phyloP scores from a whole-genome alignment of 352 stramenopile genomes.

The Globisporangium sylvaticum region DNA sequence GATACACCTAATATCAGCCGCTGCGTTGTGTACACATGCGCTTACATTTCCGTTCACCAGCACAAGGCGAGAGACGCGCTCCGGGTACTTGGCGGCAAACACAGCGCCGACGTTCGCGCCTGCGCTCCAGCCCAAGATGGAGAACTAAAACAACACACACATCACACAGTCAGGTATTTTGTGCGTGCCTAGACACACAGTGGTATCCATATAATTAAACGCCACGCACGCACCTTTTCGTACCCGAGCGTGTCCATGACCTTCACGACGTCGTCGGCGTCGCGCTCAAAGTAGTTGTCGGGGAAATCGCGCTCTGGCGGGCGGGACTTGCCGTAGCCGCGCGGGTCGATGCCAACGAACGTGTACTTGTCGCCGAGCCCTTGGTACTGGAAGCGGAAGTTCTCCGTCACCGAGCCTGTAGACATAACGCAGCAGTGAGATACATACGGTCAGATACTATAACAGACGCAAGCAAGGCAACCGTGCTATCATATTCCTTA shows the following conservation, averaged over 20 bases:
- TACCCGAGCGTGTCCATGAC: constrained; percentile 55
- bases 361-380: constrained; percentile 44
- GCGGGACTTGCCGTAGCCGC: constrained; percentile 48
- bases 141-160: constrained; percentile 36
- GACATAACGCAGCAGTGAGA: neutral
- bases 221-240: constrained; percentile 31
- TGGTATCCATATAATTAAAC: neutral
- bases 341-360: constrained; percentile 65
- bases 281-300: constrained; percentile 53
- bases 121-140: constrained; percentile 70
- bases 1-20: too few species aligned
- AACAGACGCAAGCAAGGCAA: neutral
- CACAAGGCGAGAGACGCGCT: constrained; percentile 65
- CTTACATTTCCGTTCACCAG: constrained; percentile 80
- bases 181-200: neutral
- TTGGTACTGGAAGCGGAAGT: constrained; percentile 63
- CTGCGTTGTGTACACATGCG: too few species aligned
- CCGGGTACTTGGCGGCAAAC: constrained; percentile 60
- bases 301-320: constrained; percentile 46
- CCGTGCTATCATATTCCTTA: constrained; percentile 5
- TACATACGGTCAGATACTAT: neutral
- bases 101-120: constrained; percentile 73
- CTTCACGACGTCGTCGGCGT: constrained; percentile 66
- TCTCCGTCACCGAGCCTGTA: constrained; percentile 40
- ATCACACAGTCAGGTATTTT: neutral